A percentile compares a stretch with the other conserved stretches of the same genome.
Evolutionary conservation across 371 early-diverging fungal species (phyloP).

Genomic region (Rhizopus arrhizus): DNA sequence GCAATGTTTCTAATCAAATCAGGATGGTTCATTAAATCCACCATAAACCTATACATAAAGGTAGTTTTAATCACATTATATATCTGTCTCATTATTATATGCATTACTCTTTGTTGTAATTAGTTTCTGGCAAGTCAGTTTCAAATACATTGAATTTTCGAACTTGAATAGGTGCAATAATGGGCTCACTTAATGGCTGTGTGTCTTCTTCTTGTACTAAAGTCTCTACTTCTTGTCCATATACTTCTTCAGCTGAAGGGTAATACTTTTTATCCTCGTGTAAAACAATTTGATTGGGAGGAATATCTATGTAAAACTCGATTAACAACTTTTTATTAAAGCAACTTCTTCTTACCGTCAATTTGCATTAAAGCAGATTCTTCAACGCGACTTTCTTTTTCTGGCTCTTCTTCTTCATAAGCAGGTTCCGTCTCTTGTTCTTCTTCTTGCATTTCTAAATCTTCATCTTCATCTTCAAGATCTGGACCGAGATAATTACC

Average conservation of each 20-base stretch:
- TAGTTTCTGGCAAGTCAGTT: conserved; percentile 81
- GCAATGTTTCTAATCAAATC: conserved; percentile 69
- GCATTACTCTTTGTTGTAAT: conserved; percentile 79
- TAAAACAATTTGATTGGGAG: conserved; percentile 82
- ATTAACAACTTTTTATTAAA: background rate
- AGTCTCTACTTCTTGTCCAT: conserved; percentile 93
- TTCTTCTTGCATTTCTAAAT: conserved; percentile 39
- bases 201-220: conserved; percentile 98
- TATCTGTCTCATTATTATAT: background rate
- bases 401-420: conserved; percentile 38
- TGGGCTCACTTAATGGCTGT: conserved; percentile 93
- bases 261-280: conserved; percentile 98
- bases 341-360: conserved; percentile 36
- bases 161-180: conserved; percentile 87
- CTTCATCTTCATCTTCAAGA: conserved; percentile 63
- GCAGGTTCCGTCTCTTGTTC: conserved; percentile 47
- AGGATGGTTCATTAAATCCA: conserved; percentile 56
- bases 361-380: conserved; percentile 44
- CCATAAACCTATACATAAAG: conserved; percentile 1
- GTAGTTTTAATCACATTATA: background rate
- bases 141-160: conserved; percentile 86
- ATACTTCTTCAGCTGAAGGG: conserved; percentile 96
- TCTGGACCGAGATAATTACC: conserved; percentile 98
- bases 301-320: conserved; percentile 49
- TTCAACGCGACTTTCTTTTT: conserved; percentile 36